A percentile compares a stretch with the other conserved stretches of the same genome.
These are phyloP conservation scores for Taphrina sp. DNA, from an alignment of 1,139 yeast genomes.

Conservation along the genomic window DNA sequence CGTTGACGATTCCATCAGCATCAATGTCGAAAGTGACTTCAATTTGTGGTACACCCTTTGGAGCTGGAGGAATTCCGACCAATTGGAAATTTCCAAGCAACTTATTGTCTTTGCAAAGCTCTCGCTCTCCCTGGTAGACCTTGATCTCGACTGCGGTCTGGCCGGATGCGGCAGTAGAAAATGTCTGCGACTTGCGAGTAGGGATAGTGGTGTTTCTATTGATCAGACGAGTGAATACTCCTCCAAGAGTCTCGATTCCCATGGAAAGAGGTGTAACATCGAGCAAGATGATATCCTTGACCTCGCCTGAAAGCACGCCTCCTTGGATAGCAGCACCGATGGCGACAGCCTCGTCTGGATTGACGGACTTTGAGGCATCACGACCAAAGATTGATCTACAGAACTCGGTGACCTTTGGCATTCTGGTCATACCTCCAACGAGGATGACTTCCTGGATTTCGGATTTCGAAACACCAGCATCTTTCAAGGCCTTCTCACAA, in stretches of 20 bases:
- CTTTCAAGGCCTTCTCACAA: conserved; percentile 97
- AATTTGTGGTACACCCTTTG: conserved; percentile 99
- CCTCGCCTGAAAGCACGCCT: conserved; percentile 98
- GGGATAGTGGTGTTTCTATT: conserved; percentile 98
- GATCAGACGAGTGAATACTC: conserved; percentile 95
- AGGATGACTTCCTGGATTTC: conserved; percentile 91
- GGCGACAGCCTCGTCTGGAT: conserved; percentile 99
- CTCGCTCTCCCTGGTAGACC: conserved; percentile 99
- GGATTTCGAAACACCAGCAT: conserved; percentile 81
- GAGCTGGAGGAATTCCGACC: conserved; percentile 96
- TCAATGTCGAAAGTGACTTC: conserved; percentile 97
- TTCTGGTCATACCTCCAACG: conserved; percentile 99
- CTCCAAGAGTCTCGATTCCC: conserved; percentile 98
- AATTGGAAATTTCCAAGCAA: conserved; percentile 94
- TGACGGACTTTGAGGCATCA: conserved; percentile 97
- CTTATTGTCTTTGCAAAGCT: conserved; percentile 97
- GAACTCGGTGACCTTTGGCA: conserved; percentile 99
- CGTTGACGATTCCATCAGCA: conserved; percentile 98
- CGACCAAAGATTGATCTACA: conserved; percentile 89
- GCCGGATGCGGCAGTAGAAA: conserved; percentile 98
- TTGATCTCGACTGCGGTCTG: conserved; percentile 98
- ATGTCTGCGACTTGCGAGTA: conserved; percentile 93
- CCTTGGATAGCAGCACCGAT: conserved; percentile 99
- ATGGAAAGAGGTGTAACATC: conserved; percentile 97
- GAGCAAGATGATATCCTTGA: conserved; percentile 86